phyloP scores from a whole-genome alignment of 2,329 filamentous ascomycete species.

The Penicillium nordicum region DNA sequence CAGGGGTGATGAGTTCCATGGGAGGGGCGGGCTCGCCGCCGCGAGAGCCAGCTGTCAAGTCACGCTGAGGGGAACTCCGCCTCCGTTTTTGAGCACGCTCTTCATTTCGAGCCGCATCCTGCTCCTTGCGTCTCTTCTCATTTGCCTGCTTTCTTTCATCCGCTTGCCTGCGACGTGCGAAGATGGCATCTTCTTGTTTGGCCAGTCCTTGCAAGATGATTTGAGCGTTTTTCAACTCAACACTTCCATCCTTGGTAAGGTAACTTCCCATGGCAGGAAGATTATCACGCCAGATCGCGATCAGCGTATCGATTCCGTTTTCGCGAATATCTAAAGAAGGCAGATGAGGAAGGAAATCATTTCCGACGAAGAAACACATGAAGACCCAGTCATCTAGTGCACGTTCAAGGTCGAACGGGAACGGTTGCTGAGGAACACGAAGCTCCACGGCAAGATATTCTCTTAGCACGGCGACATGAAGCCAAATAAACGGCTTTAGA shows the following conservation, averaged over 20 bases:
- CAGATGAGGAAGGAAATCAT: constrained; percentile 95
- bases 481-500: constrained; percentile 95
- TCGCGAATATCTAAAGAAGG: constrained; percentile 97
- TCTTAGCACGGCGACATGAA: constrained; percentile 84
- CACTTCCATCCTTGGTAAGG: constrained; percentile 89
- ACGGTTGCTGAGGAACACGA: constrained; percentile 74
- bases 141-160: constrained; percentile 81
- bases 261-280: constrained; percentile 90
- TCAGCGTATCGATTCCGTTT: constrained; percentile 93
- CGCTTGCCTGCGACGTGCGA: constrained; percentile 77
- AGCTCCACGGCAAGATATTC: constrained; percentile 93
- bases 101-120: constrained; percentile 56
- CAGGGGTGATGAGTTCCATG: constrained; percentile 58
- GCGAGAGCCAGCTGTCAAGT: constrained; percentile 23
- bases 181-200: constrained; percentile 91
- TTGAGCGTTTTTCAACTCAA: constrained; percentile 82
- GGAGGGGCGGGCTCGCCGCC: constrained; percentile 39
- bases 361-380: constrained; percentile 98
- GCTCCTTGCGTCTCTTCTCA: constrained; percentile 72
- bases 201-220: constrained; percentile 83
- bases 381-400: constrained; percentile 98
- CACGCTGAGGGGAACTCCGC: constrained; percentile 46
- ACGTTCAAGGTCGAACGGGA: constrained; percentile 88
- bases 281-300: constrained; percentile 95
- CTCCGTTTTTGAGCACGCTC: constrained; percentile 42